Evolutionary conservation across 179 eudicot genomes (phyloP).

Genomic region (Vitellaria paradoxa): DNA sequence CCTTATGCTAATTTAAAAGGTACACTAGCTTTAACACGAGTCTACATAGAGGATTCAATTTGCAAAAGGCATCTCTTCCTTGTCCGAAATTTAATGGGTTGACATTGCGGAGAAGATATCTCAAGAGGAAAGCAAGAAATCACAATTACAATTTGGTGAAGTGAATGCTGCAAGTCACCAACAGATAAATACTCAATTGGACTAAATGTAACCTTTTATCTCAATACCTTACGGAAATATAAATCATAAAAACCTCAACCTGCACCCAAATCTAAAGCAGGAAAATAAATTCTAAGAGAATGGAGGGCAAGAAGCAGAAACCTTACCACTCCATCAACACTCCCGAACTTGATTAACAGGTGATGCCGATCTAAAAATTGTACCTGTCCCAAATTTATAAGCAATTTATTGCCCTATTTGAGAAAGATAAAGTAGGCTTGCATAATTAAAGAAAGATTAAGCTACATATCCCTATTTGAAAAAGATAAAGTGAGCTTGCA

Average conservation of each 20-base stretch:
- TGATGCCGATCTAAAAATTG: conserved; percentile 97
- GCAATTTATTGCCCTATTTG: background rate
- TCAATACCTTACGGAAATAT: background rate
- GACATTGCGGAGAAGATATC: background rate
- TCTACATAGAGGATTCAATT: background rate
- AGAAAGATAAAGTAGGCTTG: conserved; percentile 1
- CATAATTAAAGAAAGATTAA: background rate
- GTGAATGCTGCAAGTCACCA: background rate
- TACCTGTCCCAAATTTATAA: conserved; percentile 45
- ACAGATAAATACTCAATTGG: background rate
- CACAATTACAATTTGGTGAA: background rate
- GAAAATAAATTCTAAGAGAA: background rate
- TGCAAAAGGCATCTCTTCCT: background rate
- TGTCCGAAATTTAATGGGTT: background rate
- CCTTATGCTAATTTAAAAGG: background rate
- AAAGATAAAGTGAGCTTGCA: background rate
- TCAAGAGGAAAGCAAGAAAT: conserved; percentile 7
- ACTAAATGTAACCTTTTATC: background rate
- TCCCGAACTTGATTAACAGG: conserved; percentile 89
- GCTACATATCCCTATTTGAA: background rate
- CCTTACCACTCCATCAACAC: conserved; percentile 96
- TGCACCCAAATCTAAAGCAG: background rate
- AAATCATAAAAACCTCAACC: background rate
- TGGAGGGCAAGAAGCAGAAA: conserved; percentile 12
- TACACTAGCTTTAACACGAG: background rate